Evolutionary conservation across 2,329 filamentous ascomycete species (phyloP), one percentile per base, ranked within the genome.

Genomic region (Paracoccidioides brasiliensis): DNA sequence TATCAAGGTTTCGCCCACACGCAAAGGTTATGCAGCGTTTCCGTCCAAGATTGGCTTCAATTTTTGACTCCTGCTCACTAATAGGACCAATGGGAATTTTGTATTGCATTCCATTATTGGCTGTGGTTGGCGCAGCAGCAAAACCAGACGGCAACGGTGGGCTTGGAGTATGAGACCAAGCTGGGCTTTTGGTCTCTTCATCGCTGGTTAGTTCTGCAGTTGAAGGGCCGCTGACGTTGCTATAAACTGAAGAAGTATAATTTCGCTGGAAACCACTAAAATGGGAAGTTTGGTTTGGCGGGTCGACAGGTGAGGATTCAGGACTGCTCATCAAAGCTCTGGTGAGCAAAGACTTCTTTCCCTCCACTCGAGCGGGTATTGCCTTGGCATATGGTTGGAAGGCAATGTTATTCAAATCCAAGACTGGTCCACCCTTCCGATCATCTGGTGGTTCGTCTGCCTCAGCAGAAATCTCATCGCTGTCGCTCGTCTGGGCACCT

Each of bases 201-300:
- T 96, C 93, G 70, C 90, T 96, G n/a, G 90, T 96, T 56, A 97
- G 78, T 61, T 96, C 91, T 41, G 87, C 87, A 3, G 89, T 94
- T 1, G 90, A 95, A 48, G 87, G 79, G 57, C 85, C 73, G 72
- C 90, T 95, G 62, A 83, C 75, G 66, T 85, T 91, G 75, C 88
- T 94, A 68, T 84, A 63, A 63, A 85, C 83, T 58, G 86, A 91
- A 57, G 82, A 71, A 74, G 72, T 62, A 76, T 70, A 59, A 66
- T 59, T 56, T 66, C 58, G 60, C 55, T 46, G 56, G 65, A 64
- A 56, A 67, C 62, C 56, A 42, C 50, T 51, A 40, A 55, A 52
- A 33, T 52, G 41, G n/a, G 50, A 28, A 8, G 43, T 49, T 12
- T 51, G 42, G 37, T 56, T 52, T 10, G 56, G 40, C 9, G 48